Conservation (phyloP, 169 alveolate genomes). For the Eimeria sp. region DNA sequence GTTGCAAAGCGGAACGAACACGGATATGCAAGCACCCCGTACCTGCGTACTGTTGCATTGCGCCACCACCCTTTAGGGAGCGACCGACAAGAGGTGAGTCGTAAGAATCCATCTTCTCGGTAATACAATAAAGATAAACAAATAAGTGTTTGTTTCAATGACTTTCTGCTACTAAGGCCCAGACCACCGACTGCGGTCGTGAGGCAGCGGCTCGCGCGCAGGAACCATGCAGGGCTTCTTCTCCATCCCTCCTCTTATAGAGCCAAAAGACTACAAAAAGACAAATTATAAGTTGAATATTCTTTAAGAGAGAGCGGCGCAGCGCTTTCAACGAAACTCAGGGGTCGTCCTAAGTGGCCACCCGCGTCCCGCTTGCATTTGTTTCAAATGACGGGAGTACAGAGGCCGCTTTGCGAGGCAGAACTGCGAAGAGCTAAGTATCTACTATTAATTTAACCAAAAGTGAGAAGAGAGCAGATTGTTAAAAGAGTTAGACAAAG, state of each 20-base stretch:
- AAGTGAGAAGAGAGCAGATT: neutral
- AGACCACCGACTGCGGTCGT: neutral
- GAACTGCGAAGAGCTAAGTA: neutral
- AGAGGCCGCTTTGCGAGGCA: neutral
- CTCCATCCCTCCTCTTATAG: neutral
- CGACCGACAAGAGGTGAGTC: neutral
- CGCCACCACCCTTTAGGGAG: slow-evolving; percentile 10
- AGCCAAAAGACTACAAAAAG: neutral
- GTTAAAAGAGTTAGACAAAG: neutral
- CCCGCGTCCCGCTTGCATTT: neutral
- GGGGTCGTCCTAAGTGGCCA: neutral
- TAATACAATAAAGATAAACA: neutral
- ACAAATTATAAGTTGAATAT: neutral
- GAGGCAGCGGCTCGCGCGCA: neutral
- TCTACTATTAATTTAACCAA: slow-evolving; percentile 4
- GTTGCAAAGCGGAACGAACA: neutral
- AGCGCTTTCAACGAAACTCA: neutral
- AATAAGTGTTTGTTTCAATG: neutral
- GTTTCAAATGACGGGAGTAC: neutral
- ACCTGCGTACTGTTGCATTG: slow-evolving; percentile 57
- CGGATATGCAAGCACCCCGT: neutral
- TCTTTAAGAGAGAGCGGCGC: neutral
- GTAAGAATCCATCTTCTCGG: neutral
- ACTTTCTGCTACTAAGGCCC: neutral
- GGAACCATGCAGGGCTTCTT: slow-evolving; percentile 13